Evolutionary conservation across 2,329 filamentous ascomycete species (phyloP).

Genomic region (Diaporthe helianthi): DNA sequence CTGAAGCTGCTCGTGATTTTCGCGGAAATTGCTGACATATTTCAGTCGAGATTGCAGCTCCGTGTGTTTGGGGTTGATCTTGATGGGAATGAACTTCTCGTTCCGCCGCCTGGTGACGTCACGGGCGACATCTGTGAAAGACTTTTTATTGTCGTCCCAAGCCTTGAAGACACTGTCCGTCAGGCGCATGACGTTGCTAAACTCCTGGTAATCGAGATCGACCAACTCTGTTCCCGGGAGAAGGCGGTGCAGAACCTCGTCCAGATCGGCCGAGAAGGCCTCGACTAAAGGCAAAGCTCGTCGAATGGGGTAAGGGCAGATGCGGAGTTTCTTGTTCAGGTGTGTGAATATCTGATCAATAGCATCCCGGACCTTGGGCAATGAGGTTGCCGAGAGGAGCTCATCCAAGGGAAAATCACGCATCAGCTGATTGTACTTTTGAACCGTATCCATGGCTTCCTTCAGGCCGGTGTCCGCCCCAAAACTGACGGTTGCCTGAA

Average conservation of each 20-base stretch:
- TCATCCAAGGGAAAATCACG: slow-evolving; percentile 97
- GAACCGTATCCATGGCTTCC: slow-evolving; percentile 93
- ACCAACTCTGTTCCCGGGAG: slow-evolving; percentile 88
- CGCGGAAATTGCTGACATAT: slow-evolving; percentile 93
- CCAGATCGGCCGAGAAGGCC: slow-evolving; percentile 92
- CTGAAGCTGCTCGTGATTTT: slow-evolving; percentile 97
- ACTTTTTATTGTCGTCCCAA: slow-evolving; percentile 96
- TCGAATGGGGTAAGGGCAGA: slow-evolving; percentile 93
- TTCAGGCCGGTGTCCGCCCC: slow-evolving; percentile 94
- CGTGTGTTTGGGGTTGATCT: slow-evolving; percentile 86
- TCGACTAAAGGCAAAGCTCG: slow-evolving; percentile 94
- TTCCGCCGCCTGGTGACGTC: slow-evolving; percentile 92
- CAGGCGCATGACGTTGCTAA: slow-evolving; percentile 82
- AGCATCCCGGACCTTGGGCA: slow-evolving; percentile 88
- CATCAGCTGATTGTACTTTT: slow-evolving; percentile 99
- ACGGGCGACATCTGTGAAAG: slow-evolving; percentile 96
- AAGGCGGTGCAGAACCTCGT: slow-evolving; percentile 83
- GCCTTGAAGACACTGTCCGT: slow-evolving; percentile 86
- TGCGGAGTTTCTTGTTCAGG: slow-evolving; percentile 96
- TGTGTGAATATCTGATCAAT: slow-evolving; percentile 90
- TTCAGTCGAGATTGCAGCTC: slow-evolving; percentile 90
- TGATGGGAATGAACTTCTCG: slow-evolving; percentile 98
- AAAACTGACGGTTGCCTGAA: slow-evolving; percentile 97
- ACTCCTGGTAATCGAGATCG: slow-evolving; percentile 91
- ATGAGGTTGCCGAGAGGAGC: slow-evolving; percentile 86